Evolutionary conservation across 495 filamentous ascomycete species (phyloP).

Genomic region (Margaritispora aquatica): DNA sequence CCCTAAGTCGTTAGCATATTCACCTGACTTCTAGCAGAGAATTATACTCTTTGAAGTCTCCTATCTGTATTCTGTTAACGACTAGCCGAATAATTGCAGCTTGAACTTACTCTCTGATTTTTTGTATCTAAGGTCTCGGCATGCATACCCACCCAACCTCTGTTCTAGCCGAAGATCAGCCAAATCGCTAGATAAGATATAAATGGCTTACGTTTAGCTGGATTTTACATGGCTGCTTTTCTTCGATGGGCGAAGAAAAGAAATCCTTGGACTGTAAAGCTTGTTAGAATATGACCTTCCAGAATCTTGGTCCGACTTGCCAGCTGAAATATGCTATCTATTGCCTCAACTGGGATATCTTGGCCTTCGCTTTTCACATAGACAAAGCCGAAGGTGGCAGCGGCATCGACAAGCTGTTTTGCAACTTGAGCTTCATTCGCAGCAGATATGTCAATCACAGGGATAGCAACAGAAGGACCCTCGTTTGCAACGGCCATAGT

Average conservation of each 20-base stretch:
- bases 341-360: conserved; percentile 58
- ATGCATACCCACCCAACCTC: conserved; percentile 86
- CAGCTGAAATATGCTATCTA: conserved; percentile 69
- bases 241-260: conserved; percentile 62
- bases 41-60: conserved; percentile 86
- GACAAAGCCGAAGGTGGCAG: conserved; percentile 76
- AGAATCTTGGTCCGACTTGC: conserved; percentile 35
- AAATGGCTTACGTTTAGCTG: conserved; percentile 47
- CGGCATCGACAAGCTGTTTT: conserved; percentile 70
- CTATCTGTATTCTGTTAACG: too few species aligned
- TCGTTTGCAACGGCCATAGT: conserved; percentile 35
- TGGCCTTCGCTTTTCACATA: conserved; percentile 71
- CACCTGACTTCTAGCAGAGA: not conserved
- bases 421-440: conserved; percentile 52
- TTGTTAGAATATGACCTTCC: not conserved
- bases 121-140: conserved; percentile 81
- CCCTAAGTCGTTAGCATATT: conserved; percentile 42
- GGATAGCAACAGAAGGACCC: conserved; percentile 43
- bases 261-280: conserved; percentile 62
- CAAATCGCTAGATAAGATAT: not conserved
- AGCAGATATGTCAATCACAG: conserved; percentile 72
- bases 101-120: conserved; percentile 68
- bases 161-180: conserved; percentile 47
- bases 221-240: conserved; percentile 71
- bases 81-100: too few species aligned